Conservation (phyloP, 2,329 filamentous ascomycete species). For the Fusarium poae region DNA sequence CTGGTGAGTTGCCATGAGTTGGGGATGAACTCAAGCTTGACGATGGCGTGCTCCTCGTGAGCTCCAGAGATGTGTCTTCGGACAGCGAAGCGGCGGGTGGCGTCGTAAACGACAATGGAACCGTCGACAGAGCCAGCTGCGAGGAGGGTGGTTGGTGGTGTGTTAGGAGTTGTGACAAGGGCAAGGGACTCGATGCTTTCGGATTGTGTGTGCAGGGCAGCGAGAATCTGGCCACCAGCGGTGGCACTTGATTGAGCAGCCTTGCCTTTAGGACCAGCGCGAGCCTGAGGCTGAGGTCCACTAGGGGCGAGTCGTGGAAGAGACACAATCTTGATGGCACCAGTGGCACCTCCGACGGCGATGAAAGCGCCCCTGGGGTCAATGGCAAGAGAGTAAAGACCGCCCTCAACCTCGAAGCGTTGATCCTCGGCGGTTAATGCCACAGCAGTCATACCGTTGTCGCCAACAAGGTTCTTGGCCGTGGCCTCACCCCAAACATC, state of each 20-base stretch:
- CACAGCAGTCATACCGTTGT: constrained; percentile 75
- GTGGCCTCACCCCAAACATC: constrained; percentile 88
- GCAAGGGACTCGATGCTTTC: constrained; percentile 82
- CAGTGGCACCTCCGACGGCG: constrained; percentile 88
- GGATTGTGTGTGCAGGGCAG: constrained; percentile 82
- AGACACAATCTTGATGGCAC: constrained; percentile 85
- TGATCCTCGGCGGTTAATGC: constrained; percentile 84
- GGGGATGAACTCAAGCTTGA: constrained; percentile 89
- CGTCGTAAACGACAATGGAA: constrained; percentile 88
- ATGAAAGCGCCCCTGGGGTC: constrained; percentile 83
- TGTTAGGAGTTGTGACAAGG: constrained; percentile 61
- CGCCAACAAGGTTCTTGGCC: constrained; percentile 63
- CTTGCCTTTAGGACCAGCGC: constrained; percentile 51
- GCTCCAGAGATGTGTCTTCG: constrained; percentile 84
- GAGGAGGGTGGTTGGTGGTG: constrained; percentile 66
- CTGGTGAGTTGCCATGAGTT: constrained; percentile 80
- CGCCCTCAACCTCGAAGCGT: constrained; percentile 91
- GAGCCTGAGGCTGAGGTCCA: constrained; percentile 43
- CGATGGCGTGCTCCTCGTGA: constrained; percentile 89
- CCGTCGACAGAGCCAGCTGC: constrained; percentile 79
- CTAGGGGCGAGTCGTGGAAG: constrained; percentile 72
- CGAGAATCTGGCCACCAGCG: constrained; percentile 75
- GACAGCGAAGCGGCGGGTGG: constrained; percentile 86
- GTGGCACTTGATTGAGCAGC: constrained; percentile 53
- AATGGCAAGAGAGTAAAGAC: constrained; percentile 88